phyloP scores from a whole-genome alignment of 768 basidiomycete genomes.

The Dacryopinax primogenitus region DNA sequence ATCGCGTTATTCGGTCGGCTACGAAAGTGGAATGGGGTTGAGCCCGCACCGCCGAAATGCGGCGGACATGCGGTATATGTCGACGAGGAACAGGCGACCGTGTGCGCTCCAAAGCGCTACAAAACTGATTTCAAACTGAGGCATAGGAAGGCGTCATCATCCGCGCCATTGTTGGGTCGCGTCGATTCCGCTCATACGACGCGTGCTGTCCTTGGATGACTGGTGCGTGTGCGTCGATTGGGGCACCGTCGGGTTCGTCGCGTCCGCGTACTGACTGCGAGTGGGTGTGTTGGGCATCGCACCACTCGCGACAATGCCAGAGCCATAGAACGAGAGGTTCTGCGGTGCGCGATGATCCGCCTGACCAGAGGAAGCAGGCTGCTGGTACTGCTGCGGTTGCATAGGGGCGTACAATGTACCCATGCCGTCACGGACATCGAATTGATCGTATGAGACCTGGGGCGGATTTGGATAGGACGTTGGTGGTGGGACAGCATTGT shows the following conservation, averaged over 20 bases:
- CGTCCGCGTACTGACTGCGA: background rate
- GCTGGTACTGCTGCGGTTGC: constrained; percentile 66
- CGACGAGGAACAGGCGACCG: background rate
- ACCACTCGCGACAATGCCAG: background rate
- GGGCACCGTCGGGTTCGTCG: constrained; percentile 4
- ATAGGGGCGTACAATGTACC: constrained; percentile 61
- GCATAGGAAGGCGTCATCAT: background rate
- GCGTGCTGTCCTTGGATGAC: constrained; percentile 5
- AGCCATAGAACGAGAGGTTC: constrained; percentile 7
- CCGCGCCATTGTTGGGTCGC: background rate
- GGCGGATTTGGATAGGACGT: constrained; percentile 31
- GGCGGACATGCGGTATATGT: background rate
- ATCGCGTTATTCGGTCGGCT: background rate
- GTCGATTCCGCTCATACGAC: constrained; percentile 7
- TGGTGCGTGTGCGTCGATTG: constrained; percentile 2
- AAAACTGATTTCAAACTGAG: background rate
- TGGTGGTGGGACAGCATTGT: constrained; percentile 47
- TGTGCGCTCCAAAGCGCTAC: background rate
- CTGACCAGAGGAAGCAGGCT: constrained; percentile 36
- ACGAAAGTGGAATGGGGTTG: background rate
- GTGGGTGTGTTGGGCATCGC: background rate
- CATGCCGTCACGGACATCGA: constrained; percentile 25
- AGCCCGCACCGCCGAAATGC: background rate
- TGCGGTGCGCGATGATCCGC: constrained; percentile 1
- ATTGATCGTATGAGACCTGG: constrained; percentile 22